A percentile compares a stretch with the other conserved stretches of the same genome.
Conservation (phyloP, 1,284 basidiomycete species). For the Apiotrichum sp. region DNA sequence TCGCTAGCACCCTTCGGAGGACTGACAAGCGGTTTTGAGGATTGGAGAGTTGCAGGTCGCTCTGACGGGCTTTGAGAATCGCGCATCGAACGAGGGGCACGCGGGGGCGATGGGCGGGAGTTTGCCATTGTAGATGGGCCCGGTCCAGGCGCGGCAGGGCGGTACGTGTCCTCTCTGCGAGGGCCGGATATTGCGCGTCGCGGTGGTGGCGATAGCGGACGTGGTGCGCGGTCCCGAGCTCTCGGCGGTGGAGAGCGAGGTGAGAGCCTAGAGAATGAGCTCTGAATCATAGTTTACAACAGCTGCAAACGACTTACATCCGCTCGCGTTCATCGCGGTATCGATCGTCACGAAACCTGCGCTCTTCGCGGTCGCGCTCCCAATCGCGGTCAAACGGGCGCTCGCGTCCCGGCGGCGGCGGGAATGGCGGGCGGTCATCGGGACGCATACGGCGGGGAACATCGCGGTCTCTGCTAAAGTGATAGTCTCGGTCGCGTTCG, state of each 20-base stretch:
- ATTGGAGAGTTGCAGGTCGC: conserved; percentile 6
- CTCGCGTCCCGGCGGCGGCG: not conserved
- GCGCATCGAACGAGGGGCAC: conserved; percentile 24
- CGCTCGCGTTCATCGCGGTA: conserved; percentile 6
- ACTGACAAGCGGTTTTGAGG: not conserved
- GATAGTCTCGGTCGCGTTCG: conserved; percentile 8
- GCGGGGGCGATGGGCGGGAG: conserved; percentile 17
- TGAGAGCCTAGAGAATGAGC: not conserved
- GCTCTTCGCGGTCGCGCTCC: conserved; percentile 14
- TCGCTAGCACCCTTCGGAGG: conserved; percentile 17
- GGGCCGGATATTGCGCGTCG: not conserved
- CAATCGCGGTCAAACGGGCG: conserved; percentile 10
- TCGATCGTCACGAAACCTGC: conserved; percentile 9
- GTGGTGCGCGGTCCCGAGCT: conserved; percentile 1
- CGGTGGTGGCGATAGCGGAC: conserved; percentile 6
- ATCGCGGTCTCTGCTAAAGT: not conserved
- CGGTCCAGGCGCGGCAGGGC: conserved; percentile 8
- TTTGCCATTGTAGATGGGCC: conserved; percentile 14
- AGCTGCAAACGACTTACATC: not conserved
- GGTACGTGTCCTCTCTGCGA: not conserved
- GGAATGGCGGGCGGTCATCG: conserved; percentile 2
- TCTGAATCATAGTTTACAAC: not conserved
- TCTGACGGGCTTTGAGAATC: conserved; percentile 24
- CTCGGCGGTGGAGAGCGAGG: conserved; percentile 6
- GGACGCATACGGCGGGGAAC: not conserved